phyloP scores from a whole-genome alignment of 2,329 filamentous ascomycete species.

The Ceratocystis destructans region DNA sequence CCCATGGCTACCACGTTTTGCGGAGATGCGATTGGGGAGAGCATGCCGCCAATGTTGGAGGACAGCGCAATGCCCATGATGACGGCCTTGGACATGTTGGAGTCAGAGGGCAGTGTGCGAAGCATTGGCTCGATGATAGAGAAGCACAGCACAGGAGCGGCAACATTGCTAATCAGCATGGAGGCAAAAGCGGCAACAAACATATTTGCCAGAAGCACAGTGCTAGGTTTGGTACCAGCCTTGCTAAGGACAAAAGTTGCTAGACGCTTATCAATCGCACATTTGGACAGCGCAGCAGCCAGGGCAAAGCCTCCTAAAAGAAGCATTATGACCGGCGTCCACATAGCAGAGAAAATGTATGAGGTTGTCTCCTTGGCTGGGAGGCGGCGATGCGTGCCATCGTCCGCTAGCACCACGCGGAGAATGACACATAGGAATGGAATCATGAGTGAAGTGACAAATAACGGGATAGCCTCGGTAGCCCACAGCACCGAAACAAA shows the following conservation, averaged over 20 bases:
- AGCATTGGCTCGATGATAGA: slow-evolving; percentile 97
- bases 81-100: slow-evolving; percentile 84
- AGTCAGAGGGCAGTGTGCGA: slow-evolving; percentile 79
- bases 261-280: slow-evolving; percentile 94
- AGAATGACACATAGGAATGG: slow-evolving; percentile 86
- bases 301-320: slow-evolving; percentile 91
- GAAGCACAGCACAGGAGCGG: slow-evolving; percentile 90
- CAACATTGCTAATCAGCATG: slow-evolving; percentile 99
- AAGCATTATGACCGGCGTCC: slow-evolving; percentile 98
- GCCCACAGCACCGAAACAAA: slow-evolving; percentile 94
- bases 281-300: slow-evolving; percentile 88
- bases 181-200: slow-evolving; percentile 94
- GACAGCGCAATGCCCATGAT: slow-evolving; percentile 91
- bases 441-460: slow-evolving; percentile 86
- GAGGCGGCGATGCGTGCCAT: slow-evolving; percentile 52
- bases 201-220: slow-evolving; percentile 94
- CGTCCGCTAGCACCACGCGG: slow-evolving; percentile 66
- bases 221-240: slow-evolving; percentile 77
- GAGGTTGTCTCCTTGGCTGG: slow-evolving; percentile 66
- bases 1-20: slow-evolving; percentile 95
- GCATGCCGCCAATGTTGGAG: slow-evolving; percentile 90
- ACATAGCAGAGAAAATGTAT: slow-evolving; percentile 90
- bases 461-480: slow-evolving; percentile 93
- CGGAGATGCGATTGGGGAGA: slow-evolving; percentile 90
- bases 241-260: slow-evolving; percentile 93